A percentile compares a stretch with the other conserved stretches of the same genome.
Conservation (phyloP, 2,329 filamentous ascomycete species). For the Fusarium temperatum region DNA sequence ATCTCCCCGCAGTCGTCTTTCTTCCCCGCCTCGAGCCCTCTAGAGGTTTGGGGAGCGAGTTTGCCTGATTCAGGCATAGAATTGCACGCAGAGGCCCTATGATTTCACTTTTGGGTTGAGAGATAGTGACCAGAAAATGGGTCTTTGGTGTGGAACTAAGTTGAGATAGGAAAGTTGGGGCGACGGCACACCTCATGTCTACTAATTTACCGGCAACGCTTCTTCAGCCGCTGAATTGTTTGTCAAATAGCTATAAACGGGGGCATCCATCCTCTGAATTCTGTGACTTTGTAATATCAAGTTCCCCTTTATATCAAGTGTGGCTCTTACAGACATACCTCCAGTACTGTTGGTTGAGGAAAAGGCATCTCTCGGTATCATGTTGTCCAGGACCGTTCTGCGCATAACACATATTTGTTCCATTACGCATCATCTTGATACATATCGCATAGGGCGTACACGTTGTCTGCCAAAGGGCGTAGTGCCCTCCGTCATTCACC, state of each 20-base stretch:
- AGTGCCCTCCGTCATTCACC: not conserved
- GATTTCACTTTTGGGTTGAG: not conserved
- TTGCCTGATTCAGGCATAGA: constrained; percentile 26
- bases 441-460: not conserved
- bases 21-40: constrained; percentile 11
- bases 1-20: constrained; percentile 16
- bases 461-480: not conserved
- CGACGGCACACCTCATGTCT: constrained; percentile 13
- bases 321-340: not conserved
- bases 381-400: not conserved
- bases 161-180: constrained; percentile 36
- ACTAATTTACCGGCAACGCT: not conserved
- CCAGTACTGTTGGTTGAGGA: not conserved
- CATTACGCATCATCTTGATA: not conserved
- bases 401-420: not conserved
- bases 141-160: constrained; percentile 19
- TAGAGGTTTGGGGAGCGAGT: constrained; percentile 6
- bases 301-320: not conserved
- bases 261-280: not conserved
- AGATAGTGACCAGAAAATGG: constrained; percentile 7
- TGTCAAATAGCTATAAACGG: not conserved
- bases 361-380: not conserved
- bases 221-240: not conserved
- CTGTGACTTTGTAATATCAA: not conserved
- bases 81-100: constrained; percentile 5